A percentile compares a stretch with the other conserved stretches of the same genome.
These are phyloP conservation scores for Phyllosticta capitalensis DNA, from an alignment of 2,329 filamentous ascomycete species.

Conservation along the genomic window DNA sequence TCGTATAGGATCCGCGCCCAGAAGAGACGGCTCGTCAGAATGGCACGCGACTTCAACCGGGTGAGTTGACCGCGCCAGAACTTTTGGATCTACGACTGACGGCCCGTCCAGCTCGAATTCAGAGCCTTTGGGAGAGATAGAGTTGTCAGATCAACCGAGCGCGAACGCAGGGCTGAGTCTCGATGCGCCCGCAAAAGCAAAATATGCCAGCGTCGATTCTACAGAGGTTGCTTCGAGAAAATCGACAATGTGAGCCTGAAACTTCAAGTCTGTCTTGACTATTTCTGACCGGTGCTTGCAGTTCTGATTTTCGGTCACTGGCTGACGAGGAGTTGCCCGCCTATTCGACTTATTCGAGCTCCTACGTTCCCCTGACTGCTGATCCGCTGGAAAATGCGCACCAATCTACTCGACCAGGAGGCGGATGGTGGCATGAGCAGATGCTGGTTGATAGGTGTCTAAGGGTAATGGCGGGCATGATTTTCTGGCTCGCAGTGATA, in stretches of 20 bases:
- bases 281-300: no score
- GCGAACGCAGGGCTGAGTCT: not conserved
- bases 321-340: no score
- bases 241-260: not conserved
- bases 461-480: slow-evolving; percentile 19
- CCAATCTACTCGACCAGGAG: not conserved
- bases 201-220: not conserved
- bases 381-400: not conserved
- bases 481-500: slow-evolving; percentile 12
- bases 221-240: not conserved
- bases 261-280: no score
- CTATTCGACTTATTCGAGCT: not conserved
- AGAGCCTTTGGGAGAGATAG: not conserved
- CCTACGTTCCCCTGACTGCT: not conserved
- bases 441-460: slow-evolving; percentile 22
- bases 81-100: not conserved
- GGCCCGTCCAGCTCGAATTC: not conserved
- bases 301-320: no score
- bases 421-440: slow-evolving; percentile 22
- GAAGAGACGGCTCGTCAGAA: not conserved
- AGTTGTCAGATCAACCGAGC: not conserved
- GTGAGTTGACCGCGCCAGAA: not conserved
- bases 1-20: not conserved
- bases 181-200: not conserved
- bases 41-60: not conserved